Conservation (phyloP, 208 protist species). For the Crithidia brevicula region DNA sequence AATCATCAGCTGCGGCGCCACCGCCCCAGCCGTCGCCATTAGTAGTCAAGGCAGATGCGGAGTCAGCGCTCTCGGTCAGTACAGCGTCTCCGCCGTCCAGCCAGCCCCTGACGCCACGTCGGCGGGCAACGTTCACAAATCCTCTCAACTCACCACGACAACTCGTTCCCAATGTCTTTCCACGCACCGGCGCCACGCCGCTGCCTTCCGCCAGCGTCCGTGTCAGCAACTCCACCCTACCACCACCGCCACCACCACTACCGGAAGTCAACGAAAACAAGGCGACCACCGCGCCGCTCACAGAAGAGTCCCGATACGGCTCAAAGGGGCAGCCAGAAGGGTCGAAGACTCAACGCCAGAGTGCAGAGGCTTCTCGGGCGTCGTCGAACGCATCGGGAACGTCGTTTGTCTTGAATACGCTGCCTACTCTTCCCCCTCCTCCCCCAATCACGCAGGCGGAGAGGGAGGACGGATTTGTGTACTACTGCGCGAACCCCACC, state of each 20-base stretch:
- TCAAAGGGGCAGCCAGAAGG: too few relatives aligned
- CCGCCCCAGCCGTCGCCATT: not conserved
- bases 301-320: too few relatives aligned
- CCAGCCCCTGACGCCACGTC: constrained; percentile 1
- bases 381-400: too few relatives aligned
- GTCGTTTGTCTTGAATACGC: too few relatives aligned
- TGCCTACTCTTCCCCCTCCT: too few relatives aligned
- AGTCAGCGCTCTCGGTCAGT: not conserved
- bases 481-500: constrained; percentile 80
- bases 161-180: constrained; percentile 6
- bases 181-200: not conserved
- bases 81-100: not conserved
- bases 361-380: too few relatives aligned
- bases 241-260: too few relatives aligned
- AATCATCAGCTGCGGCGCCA: not conserved
- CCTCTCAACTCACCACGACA: constrained; percentile 1
- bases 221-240: not conserved
- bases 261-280: not conserved
- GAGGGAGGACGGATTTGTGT: constrained; percentile 53
- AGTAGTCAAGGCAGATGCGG: not conserved
- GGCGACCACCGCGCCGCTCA: too few relatives aligned
- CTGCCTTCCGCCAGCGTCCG: not conserved
- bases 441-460: constrained; percentile 36
- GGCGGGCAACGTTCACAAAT: constrained; percentile 11
- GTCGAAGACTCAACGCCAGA: too few relatives aligned